Percentiles rank a stretch among this genome's conserved stretches.
phyloP scores from a whole-genome alignment of 78 protist species.

The Ministeria vibrans region DNA sequence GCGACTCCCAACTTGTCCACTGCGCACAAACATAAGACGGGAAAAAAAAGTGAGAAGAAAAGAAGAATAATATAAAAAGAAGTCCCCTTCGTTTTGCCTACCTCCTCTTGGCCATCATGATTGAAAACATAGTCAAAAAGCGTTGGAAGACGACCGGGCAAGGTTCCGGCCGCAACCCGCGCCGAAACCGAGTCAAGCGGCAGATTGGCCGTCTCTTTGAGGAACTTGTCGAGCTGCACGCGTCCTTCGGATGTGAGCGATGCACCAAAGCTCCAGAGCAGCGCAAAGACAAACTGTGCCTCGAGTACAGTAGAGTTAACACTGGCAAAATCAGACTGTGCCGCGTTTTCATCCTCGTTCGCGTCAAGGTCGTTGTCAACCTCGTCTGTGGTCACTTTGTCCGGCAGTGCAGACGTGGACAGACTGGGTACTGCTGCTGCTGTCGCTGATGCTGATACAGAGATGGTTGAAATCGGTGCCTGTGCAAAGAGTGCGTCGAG shows the following conservation, averaged over 20 bases:
- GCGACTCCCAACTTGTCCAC: constrained; percentile 70
- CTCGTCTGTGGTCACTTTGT: no score
- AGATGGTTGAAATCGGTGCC: no score
- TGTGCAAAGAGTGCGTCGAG: constrained; percentile 25
- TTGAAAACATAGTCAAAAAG: constrained; percentile 60
- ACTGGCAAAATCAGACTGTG: constrained; percentile 39
- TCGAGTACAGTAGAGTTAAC: no score
- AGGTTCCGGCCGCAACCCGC: constrained; percentile 18
- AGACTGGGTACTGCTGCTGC: no score
- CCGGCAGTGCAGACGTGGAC: no score
- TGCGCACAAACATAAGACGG: no score
- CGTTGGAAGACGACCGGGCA: constrained; percentile 49
- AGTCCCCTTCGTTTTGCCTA: no score
- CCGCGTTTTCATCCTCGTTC: constrained; percentile 41
- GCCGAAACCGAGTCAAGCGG: neutral
- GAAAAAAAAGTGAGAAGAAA: no score
- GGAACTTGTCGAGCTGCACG: constrained; percentile 39
- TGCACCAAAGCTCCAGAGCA: constrained; percentile 74
- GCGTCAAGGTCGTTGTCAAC: neutral
- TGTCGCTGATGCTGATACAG: no score
- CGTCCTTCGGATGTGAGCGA: constrained; percentile 26
- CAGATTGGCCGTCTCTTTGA: constrained; percentile 34
- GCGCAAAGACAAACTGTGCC: constrained; percentile 37
- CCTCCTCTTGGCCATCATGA: neutral
- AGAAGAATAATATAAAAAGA: no score